Conservation (phyloP, 1,139 yeast genomes). For the Geotrichum phurueaensis region DNA sequence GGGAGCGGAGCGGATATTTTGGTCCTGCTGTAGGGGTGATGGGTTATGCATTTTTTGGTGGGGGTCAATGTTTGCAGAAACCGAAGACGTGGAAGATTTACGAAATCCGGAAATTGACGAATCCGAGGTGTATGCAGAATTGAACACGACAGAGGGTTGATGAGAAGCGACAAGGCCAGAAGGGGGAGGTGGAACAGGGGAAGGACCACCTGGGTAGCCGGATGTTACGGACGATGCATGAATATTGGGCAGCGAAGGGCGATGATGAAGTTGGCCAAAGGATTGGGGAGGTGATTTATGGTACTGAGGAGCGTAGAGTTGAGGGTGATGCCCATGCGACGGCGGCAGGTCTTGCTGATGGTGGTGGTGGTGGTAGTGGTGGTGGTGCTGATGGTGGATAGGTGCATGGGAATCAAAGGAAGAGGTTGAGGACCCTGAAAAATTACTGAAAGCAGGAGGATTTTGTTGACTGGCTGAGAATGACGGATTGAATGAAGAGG, state of each 20-base stretch:
- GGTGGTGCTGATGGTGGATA: slow-evolving; percentile 12
- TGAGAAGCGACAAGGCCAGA: slow-evolving; percentile 5
- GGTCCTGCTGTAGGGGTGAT: slow-evolving; percentile 9
- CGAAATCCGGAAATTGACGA: slow-evolving; percentile 28
- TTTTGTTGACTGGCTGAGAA: background rate
- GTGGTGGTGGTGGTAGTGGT: slow-evolving; percentile 15
- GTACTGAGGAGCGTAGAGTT: background rate
- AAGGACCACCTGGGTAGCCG: background rate
- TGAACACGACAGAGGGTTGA: slow-evolving; percentile 24
- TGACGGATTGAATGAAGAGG: background rate
- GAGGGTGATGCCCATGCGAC: slow-evolving; percentile 8
- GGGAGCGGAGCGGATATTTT: background rate
- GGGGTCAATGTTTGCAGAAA: slow-evolving; percentile 25
- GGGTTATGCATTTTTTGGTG: slow-evolving; percentile 22
- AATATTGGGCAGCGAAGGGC: background rate
- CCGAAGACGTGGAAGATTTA: slow-evolving; percentile 25
- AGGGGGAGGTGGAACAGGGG: slow-evolving; percentile 14
- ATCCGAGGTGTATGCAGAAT: slow-evolving; percentile 31
- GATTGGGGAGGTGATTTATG: background rate
- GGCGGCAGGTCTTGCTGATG: slow-evolving; percentile 17
- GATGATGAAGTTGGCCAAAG: background rate
- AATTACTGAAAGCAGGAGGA: background rate
- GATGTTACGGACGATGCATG: background rate
- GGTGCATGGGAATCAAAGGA: background rate
- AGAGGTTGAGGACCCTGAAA: background rate